A percentile compares a stretch with the other conserved stretches of the same genome.
Evolutionary conservation across 1,139 yeast species (phyloP).

Genomic region (Kodamaea fungicola): DNA sequence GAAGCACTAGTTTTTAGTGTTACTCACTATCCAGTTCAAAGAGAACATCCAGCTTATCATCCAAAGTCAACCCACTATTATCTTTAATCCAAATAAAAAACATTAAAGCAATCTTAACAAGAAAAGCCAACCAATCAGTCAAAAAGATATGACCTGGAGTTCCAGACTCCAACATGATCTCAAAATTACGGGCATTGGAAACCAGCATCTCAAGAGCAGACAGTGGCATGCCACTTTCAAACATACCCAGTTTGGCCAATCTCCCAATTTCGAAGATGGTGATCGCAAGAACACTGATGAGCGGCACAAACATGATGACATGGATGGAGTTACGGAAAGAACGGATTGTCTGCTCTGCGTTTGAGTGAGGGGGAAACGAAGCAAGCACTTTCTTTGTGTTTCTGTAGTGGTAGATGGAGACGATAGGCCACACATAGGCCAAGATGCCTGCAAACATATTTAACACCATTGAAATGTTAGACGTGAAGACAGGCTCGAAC

Average conservation of each 20-base stretch:
- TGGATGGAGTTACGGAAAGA: conserved; percentile 29
- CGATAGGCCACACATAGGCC: conserved; percentile 12
- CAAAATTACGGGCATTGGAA: conserved; percentile 1
- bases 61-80: conserved; percentile 28
- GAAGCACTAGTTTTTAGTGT: too few relatives aligned
- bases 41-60: conserved; percentile 15
- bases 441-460: not conserved
- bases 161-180: conserved; percentile 1
- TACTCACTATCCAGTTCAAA: conserved; percentile 23
- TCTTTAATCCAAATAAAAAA: conserved; percentile 35
- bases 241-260: not conserved
- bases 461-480: not conserved
- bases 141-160: conserved; percentile 9
- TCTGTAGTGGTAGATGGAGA: conserved; percentile 21
- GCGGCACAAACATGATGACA: conserved; percentile 29
- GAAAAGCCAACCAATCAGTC: conserved; percentile 18
- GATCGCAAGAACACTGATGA: not conserved
- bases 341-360: conserved; percentile 18
- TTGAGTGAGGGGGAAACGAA: conserved; percentile 30
- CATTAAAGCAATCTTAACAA: conserved; percentile 19
- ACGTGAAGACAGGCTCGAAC: not conserved
- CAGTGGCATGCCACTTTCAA: not conserved
- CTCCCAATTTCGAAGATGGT: not conserved
- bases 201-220: conserved; percentile 1
- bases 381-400: conserved; percentile 29